These are phyloP conservation scores for Hygrocybe coccinea DNA, from an alignment of 768 basidiomycete genomes.

Conservation along the genomic window DNA sequence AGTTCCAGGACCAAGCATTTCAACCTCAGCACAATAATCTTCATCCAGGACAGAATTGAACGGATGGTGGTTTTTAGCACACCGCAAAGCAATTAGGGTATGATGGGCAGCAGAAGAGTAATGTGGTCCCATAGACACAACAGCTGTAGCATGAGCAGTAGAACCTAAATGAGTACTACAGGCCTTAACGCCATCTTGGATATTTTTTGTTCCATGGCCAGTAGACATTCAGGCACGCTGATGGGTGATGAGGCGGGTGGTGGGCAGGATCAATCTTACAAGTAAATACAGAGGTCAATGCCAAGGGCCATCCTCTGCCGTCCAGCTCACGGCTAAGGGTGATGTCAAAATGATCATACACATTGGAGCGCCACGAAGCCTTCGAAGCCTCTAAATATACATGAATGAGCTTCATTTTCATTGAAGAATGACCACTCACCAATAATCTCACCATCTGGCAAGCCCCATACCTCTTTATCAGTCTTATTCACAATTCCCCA, in stretches of 20 bases:
- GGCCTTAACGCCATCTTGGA: conserved; percentile 1
- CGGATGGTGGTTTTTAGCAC: conserved; percentile 15
- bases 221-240: conserved; percentile 2
- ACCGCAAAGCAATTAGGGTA: conserved; percentile 23
- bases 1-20: conserved; percentile 25
- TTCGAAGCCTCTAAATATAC: not conserved
- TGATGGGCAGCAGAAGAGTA: conserved; percentile 16
- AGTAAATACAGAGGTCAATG: conserved; percentile 8
- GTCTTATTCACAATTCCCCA: not conserved
- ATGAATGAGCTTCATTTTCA: not conserved
- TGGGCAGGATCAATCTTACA: conserved; percentile 4
- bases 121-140: too few species aligned
- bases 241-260: not conserved
- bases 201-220: conserved; percentile 12
- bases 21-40: conserved; percentile 23
- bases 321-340: not conserved
- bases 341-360: conserved; percentile 17
- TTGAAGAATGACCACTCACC: not conserved
- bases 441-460: conserved; percentile 13
- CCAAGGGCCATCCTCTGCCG: not conserved
- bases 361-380: conserved; percentile 9
- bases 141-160: not conserved
- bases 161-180: not conserved
- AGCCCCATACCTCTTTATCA: conserved; percentile 11
- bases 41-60: conserved; percentile 23